A percentile compares a stretch with the other conserved stretches of the same genome.
These are phyloP conservation scores for Penicillium alfredii DNA, from an alignment of 495 filamentous ascomycete genomes.

Conservation along the genomic window DNA sequence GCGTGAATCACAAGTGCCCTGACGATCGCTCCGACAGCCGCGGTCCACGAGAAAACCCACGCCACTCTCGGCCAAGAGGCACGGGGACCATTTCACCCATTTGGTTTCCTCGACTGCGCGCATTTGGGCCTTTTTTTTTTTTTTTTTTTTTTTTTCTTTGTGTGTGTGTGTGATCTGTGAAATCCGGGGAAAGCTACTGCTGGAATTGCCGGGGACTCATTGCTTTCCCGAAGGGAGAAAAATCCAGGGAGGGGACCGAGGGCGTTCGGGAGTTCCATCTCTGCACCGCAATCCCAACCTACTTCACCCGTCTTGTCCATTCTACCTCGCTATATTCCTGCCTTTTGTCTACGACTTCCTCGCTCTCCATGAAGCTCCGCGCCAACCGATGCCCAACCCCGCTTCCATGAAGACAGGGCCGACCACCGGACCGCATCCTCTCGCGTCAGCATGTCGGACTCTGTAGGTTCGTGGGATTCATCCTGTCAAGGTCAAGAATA, in stretches of 20 bases:
- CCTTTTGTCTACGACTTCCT: too few relatives aligned
- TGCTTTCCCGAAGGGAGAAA: too few relatives aligned
- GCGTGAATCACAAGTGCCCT: constrained; percentile 23
- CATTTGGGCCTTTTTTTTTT: too few relatives aligned
- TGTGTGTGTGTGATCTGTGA: too few relatives aligned
- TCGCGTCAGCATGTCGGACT: constrained; percentile 48
- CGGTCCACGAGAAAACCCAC: constrained; percentile 21
- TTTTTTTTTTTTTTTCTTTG: background rate
- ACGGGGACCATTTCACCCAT: constrained; percentile 2
- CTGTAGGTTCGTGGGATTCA: constrained; percentile 42
- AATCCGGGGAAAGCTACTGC: constrained; percentile 1
- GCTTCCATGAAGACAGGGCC: constrained; percentile 33
- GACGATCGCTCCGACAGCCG: constrained; percentile 36
- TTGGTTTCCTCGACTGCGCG: background rate
- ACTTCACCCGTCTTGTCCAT: too few relatives aligned
- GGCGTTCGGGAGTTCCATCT: too few relatives aligned
- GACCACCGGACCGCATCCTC: constrained; percentile 18
- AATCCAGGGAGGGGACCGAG: too few relatives aligned
- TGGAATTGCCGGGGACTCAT: too few relatives aligned
- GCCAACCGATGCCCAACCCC: constrained; percentile 26
- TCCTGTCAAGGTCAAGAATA: background rate
- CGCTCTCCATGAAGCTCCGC: constrained; percentile 24
- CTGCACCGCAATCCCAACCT: background rate
- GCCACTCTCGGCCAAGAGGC: constrained; percentile 6
- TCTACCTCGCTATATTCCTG: too few relatives aligned